Base-by-base conservation (phyloP, 2,329 filamentous ascomycete genomes). In the Didymella arachidicola region DNA sequence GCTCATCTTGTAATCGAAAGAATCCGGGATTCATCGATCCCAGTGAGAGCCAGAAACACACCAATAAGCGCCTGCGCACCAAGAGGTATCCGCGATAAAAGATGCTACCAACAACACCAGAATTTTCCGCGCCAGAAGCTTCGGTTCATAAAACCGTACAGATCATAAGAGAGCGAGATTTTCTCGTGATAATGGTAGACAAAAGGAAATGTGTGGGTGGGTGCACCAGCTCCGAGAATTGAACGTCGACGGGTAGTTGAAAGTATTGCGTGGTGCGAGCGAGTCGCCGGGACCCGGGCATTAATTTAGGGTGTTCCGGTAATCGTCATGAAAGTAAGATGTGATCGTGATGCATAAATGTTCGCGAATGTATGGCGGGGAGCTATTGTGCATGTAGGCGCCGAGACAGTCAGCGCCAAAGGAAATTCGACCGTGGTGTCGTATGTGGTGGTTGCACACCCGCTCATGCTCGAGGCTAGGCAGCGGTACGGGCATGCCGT, bases 261-360 rank as follows among this genome's bases (percentile, higher is more conserved):
- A 64, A 55, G 45, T 51, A 68, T 65, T 50, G 63, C 61, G 50
- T 53, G 64, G 44, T 72, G 70, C 66, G 68, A 69, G 69, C 64
- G 70, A 73, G 71, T 75, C 73, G 69, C 72, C 72, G 62, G 72
- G 73, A 74, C 72, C 71, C 73, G 68, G 64, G 58, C 49, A 64
- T 70, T 71, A 71, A 62, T 58, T 58, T 59, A 54, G 50, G 50
- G 45, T 50, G 44, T 16, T 41, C 50, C 50, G 50, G 56, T 59
- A 53, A 39, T 49, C 46, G 22, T 59, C 45, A 39, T 54, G 11
- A 41, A 52, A 42, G 47, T 59, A 52, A 44, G 59, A 62, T 59
- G 58, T 59, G 57, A 48, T 57, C 50, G 43, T 46, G 45, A 60
- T 41, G 38, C 49, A 54, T 54, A 38, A 47, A 47, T 30, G 32